A percentile compares a stretch with the other conserved stretches of the same genome.
Conservation (phyloP, 495 filamentous ascomycete species). For the Antarctomyces pellizariae region DNA sequence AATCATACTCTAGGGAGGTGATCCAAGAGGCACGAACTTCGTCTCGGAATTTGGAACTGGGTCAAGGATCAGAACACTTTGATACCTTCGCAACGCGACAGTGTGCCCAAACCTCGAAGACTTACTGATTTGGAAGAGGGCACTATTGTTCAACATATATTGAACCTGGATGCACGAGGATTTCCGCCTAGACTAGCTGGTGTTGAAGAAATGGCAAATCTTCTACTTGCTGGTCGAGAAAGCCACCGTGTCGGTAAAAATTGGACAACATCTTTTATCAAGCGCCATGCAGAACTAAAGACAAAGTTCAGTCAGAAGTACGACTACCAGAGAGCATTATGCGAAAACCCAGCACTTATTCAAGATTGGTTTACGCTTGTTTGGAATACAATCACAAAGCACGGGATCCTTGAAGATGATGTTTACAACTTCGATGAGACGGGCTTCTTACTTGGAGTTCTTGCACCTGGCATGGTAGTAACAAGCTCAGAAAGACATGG, state of each 20-base stretch:
- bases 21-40: too few relatives aligned
- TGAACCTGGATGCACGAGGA: too few relatives aligned
- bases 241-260: slow-evolving; percentile 1
- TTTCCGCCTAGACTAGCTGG: too few relatives aligned
- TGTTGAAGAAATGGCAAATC: too few relatives aligned
- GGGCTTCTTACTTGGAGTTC: slow-evolving; percentile 8
- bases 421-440: slow-evolving; percentile 9
- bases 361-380: slow-evolving; percentile 5
- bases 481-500: slow-evolving; percentile 7
- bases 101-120: slow-evolving; percentile 3
- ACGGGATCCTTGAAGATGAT: slow-evolving; percentile 6
- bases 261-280: slow-evolving; percentile 1
- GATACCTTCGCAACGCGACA: slow-evolving; percentile 5
- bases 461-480: slow-evolving; percentile 9
- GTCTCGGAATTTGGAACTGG: too few relatives aligned
- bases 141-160: slow-evolving; percentile 2
- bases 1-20: too few relatives aligned
- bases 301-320: slow-evolving; percentile 1
- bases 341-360: slow-evolving; percentile 15
- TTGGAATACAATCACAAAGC: slow-evolving; percentile 6
- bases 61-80: too few relatives aligned
- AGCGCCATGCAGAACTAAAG: not conserved
- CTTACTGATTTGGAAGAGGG: slow-evolving; percentile 3
- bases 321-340: slow-evolving; percentile 5
- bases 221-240: not conserved